Conservation (phyloP, 2,329 filamentous ascomycete genomes). For the Sclerotinia borealis region DNA sequence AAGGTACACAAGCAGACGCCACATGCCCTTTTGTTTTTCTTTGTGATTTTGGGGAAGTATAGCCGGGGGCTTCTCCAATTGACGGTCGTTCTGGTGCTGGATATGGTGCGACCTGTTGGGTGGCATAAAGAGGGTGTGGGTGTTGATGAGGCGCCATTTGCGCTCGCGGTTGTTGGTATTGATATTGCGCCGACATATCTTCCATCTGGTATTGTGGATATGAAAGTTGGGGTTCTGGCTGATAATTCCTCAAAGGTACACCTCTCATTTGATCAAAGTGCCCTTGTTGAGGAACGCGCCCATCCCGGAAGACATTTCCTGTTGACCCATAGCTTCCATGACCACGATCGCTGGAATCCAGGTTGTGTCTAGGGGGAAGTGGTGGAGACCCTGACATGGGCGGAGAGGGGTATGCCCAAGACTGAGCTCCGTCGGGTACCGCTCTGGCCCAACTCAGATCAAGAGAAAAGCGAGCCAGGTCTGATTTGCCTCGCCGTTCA, state of each 20-base stretch:
- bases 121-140: constrained; percentile 20
- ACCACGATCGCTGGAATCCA: constrained; percentile 50
- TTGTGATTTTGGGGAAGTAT: constrained; percentile 53
- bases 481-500: constrained; percentile 52
- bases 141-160: constrained; percentile 22
- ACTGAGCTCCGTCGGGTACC: constrained; percentile 49
- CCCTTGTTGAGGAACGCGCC: constrained; percentile 26
- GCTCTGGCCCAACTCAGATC: constrained; percentile 51
- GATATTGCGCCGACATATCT: constrained; percentile 21
- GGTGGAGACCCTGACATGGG: constrained; percentile 68
- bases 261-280: constrained; percentile 23
- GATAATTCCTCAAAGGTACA: constrained; percentile 35
- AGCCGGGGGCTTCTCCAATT: constrained; percentile 41
- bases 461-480: constrained; percentile 49
- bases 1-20: constrained; percentile 78
- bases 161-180: constrained; percentile 21
- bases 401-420: constrained; percentile 62
- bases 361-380: constrained; percentile 51
- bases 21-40: constrained; percentile 75
- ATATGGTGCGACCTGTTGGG: constrained; percentile 23
- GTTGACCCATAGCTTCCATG: constrained; percentile 40
- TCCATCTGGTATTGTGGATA: constrained; percentile 26
- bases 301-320: constrained; percentile 45
- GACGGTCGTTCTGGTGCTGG: constrained; percentile 30
- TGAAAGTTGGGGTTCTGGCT: constrained; percentile 31